A percentile compares a stretch with the other conserved stretches of the same genome.
Evolutionary conservation across 345 rosid genomes (phyloP).

Genomic region (Firmiana major): DNA sequence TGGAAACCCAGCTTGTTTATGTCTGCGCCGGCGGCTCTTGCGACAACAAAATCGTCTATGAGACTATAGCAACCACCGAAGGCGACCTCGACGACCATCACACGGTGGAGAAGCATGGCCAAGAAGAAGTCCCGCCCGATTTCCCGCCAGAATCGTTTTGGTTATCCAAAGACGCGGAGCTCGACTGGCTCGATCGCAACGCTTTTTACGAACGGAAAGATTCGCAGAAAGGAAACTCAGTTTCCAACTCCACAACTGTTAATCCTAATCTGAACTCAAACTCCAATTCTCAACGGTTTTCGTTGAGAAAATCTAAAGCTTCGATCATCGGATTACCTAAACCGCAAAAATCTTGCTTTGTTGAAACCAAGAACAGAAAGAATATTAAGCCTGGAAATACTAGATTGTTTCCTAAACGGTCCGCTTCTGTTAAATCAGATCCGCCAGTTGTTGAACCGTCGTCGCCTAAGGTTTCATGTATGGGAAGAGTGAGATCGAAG

Average conservation of each 20-base stretch:
- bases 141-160: slow-evolving; percentile 81
- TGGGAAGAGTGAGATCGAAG: slow-evolving; percentile 85
- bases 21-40: slow-evolving; percentile 62
- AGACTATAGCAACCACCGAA: slow-evolving; percentile 35
- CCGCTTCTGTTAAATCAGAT: slow-evolving; percentile 39
- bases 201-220: slow-evolving; percentile 76
- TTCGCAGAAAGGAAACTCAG: slow-evolving; percentile 58
- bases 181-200: slow-evolving; percentile 85
- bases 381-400: slow-evolving; percentile 39
- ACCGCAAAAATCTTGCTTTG: slow-evolving; percentile 57
- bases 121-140: slow-evolving; percentile 38
- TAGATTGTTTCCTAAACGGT: slow-evolving; percentile 47
- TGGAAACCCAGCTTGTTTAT: slow-evolving; percentile 55
- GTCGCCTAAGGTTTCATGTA: slow-evolving; percentile 93
- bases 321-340: slow-evolving; percentile 78
- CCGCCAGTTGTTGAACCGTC: slow-evolving; percentile 53
- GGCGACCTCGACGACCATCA: neutral
- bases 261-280: slow-evolving; percentile 26
- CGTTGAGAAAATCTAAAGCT: slow-evolving; percentile 48
- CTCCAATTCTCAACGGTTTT: slow-evolving; percentile 57
- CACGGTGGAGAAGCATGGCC: slow-evolving; percentile 9
- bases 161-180: slow-evolving; percentile 69
- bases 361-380: slow-evolving; percentile 51
- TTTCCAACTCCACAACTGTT: slow-evolving; percentile 25
- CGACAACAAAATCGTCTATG: slow-evolving; percentile 61